Evolutionary conservation across 768 basidiomycete species (phyloP).

Genomic region (Exsudoporus frostii): DNA sequence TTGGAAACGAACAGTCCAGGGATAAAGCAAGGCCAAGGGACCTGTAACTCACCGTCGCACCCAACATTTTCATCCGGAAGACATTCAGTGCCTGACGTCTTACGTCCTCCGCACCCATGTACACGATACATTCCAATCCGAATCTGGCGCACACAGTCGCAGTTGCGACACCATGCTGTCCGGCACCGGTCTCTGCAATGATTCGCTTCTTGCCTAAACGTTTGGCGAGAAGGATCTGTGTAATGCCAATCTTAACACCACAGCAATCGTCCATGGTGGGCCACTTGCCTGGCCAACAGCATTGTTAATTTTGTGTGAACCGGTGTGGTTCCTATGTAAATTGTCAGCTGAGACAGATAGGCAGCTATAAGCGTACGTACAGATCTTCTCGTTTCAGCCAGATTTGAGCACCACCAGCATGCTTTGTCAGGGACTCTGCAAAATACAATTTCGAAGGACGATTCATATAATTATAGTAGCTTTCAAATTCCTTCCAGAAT

Average conservation of each 20-base stretch:
- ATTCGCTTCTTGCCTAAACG: slow-evolving; percentile 94
- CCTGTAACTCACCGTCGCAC: slow-evolving; percentile 62
- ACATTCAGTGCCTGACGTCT: slow-evolving; percentile 95
- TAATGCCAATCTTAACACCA: background rate
- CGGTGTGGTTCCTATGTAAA: slow-evolving; percentile 84
- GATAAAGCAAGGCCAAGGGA: background rate
- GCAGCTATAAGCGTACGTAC: slow-evolving; percentile 38
- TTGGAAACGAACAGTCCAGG: slow-evolving; percentile 28
- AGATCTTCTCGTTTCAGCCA: slow-evolving; percentile 98
- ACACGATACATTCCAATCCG: slow-evolving; percentile 91
- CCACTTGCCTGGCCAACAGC: slow-evolving; percentile 83
- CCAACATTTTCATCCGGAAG: slow-evolving; percentile 97
- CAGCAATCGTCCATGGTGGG: background rate
- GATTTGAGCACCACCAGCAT: slow-evolving; percentile 90
- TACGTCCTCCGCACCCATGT: slow-evolving; percentile 98
- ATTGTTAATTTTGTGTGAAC: slow-evolving; percentile 99
- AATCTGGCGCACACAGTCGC: slow-evolving; percentile 98
- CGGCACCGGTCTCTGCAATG: slow-evolving; percentile 98
- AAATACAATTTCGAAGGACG: slow-evolving; percentile 89
- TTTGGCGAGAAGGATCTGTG: slow-evolving; percentile 86
- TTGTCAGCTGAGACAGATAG: slow-evolving; percentile 1
- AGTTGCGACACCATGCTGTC: slow-evolving; percentile 98
- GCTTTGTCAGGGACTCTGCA: slow-evolving; percentile 85
- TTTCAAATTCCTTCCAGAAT: slow-evolving; percentile 90
- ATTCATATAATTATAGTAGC: slow-evolving; percentile 92